Evolutionary conservation across 192 early-diverging fungal genomes (phyloP), one percentile per base, ranked within the genome.

Genomic region (Podila verticillata): DNA sequence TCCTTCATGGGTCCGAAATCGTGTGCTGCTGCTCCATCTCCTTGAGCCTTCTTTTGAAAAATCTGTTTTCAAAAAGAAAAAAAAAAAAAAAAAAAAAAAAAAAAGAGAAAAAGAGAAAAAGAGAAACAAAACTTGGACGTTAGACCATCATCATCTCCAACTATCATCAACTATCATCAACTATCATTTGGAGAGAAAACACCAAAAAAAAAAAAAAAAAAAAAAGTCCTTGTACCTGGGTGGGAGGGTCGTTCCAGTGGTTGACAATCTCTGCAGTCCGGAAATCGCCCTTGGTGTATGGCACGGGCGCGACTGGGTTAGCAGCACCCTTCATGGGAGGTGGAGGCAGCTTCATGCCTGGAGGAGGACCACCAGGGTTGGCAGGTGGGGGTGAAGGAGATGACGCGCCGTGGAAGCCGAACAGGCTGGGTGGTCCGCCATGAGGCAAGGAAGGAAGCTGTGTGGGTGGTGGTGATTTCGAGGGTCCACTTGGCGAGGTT

Each of bases 181-280:
- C n/a, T n/a, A n/a, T n/a, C n/a, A n/a, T n/a, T n/a, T n/a, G n/a
- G n/a, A n/a, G n/a, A n/a, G n/a, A n/a, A n/a, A n/a, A n/a, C n/a
- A 70, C 15, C 26, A 61, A 48, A 31, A 36, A 70, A 20, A 26
- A 32, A 32, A 20, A 36, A n/a, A 39, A 39, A 39, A 35, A 15
- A 44, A 13, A 7, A 44, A 39, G 7, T 13, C 39, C 1, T 36
- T 28, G 26, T 72, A 84, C 86, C 77, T 83, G 75, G 30, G 72
- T 84, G 20, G 86, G 86, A 26, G 86, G 86, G 60, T 87, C 86
- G 63, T 87, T 87, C 86, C 87, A 88, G 70, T 88, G 87, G 54
- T 84, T 74, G 5, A 78, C 83, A 70, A 88, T 86, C 20, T 30
- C 75, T 0, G 84, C 87, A 19, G 74, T 83, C 32, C 84, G 60